Evolutionary conservation across 208 protist species (phyloP).

Genomic region (Crithidia brevicula): DNA sequence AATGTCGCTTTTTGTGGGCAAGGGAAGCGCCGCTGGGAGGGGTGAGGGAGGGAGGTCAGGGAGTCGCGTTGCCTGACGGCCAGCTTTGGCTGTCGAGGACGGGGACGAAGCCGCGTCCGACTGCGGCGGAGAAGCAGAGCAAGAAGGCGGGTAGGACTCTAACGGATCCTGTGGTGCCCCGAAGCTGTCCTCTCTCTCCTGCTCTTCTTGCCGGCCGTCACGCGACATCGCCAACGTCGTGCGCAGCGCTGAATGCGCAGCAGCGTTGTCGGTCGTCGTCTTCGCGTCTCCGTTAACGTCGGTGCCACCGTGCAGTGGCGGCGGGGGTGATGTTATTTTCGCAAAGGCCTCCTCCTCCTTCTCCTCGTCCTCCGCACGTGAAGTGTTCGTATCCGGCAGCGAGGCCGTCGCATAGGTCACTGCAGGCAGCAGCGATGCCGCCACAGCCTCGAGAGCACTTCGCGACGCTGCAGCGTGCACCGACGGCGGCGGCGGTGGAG

Average conservation of each 20-base stretch:
- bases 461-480: slow-evolving; percentile 11
- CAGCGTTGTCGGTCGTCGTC: no score
- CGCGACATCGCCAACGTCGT: no score
- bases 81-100: background rate
- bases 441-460: slow-evolving; percentile 12
- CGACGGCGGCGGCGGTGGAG: slow-evolving; percentile 12
- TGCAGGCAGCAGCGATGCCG: slow-evolving; percentile 11
- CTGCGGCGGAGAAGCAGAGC: background rate
- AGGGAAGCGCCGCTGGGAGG: background rate
- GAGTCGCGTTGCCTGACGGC: slow-evolving; percentile 18
- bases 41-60: slow-evolving; percentile 1
- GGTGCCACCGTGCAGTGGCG: no score
- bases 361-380: background rate
- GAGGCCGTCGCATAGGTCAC: slow-evolving; percentile 1
- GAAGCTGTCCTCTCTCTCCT: no score
- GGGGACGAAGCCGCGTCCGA: slow-evolving; percentile 3
- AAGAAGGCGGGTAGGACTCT: background rate
- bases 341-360: background rate
- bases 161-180: background rate
- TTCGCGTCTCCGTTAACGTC: no score
- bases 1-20: no score
- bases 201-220: no score
- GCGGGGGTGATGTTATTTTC: no score
- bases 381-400: background rate
- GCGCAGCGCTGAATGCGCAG: no score